Base-by-base conservation (phyloP, 768 basidiomycete species). In the Pulveroboletus sp. region DNA sequence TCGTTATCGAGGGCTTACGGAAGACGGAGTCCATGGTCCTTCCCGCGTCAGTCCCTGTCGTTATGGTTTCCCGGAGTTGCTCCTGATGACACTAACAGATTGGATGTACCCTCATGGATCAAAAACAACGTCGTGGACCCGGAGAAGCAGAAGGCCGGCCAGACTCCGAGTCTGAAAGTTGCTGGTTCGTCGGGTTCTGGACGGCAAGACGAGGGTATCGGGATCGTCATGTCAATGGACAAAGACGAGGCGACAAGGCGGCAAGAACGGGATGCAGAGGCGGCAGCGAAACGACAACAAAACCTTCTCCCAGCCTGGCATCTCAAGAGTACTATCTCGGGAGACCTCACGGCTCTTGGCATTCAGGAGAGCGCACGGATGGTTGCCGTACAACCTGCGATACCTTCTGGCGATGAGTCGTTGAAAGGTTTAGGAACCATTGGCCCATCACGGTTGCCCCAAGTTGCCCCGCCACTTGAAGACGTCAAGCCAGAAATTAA, bases 301-400 rank as follows among this genome's bases (percentile, higher is more conserved):
- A 97, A 98, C 63, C 81, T 84, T 0, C 73, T 99, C 38, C 96
- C 96, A 1, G 76, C 87, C 12, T 99, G 96, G 96, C 91, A 96
- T 72, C 78, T 93, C 58, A 89, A 91, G 69, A 94, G 92, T 63
- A 99, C 96, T 3, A 92, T 99, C 53, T 85, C 92, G 4, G 93
- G 93, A 9, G 88, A 94, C 57, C 72, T 93, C 52, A 96, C 95
- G 1, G 86, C 90, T 19, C 75, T 94, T 34, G 92, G 93, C 17
- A 78, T 89, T 49, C 80, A 83, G 58, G 87, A 89, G 64, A 80
- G 67, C 53, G 81, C 79, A n/a, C 72, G 83, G 49, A 68, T 75
- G 22, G 77, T 77, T 45, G 61, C 64, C 12, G 69, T 58, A 34
- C 63, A 62, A n/a, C 40, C 51, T 36, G 51, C 49, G 49, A 48